Evolutionary conservation across 225 moss, liverwort and hornwort species (phyloP).

Genomic region (Neckera pumila): DNA sequence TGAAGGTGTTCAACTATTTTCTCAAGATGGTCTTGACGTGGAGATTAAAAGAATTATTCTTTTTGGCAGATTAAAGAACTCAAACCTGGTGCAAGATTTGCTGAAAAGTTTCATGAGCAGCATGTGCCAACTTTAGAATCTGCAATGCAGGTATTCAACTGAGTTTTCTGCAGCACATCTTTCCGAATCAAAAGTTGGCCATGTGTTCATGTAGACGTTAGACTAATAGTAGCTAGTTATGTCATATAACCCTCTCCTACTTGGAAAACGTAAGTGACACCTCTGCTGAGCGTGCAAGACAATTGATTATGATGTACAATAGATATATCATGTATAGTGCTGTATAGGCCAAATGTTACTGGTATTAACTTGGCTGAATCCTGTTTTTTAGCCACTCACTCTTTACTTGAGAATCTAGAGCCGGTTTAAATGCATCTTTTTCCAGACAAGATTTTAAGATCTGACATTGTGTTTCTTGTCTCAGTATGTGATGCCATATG

Average conservation of each 20-base stretch:
- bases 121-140: slow-evolving; percentile 69
- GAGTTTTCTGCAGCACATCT: not conserved
- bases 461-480: slow-evolving; percentile 1
- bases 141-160: slow-evolving; percentile 60
- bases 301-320: not conserved
- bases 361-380: not conserved
- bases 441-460: not conserved
- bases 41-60: not conserved
- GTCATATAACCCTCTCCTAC: not conserved
- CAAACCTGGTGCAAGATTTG: slow-evolving; percentile 48
- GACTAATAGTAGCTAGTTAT: not conserved
- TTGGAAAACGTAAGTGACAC: not conserved
- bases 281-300: not conserved
- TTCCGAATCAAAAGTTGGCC: not conserved
- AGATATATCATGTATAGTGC: not conserved
- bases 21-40: not conserved
- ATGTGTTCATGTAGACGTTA: not conserved
- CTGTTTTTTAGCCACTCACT: not conserved
- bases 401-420: not conserved
- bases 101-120: slow-evolving; percentile 42
- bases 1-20: not conserved
- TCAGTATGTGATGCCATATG: slow-evolving; percentile 58
- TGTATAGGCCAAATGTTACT: not conserved
- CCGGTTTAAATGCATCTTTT: not conserved
- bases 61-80: slow-evolving; percentile 52